phyloP scores from a whole-genome alignment of 768 basidiomycete genomes.

The Xanthoconium purpureum region DNA sequence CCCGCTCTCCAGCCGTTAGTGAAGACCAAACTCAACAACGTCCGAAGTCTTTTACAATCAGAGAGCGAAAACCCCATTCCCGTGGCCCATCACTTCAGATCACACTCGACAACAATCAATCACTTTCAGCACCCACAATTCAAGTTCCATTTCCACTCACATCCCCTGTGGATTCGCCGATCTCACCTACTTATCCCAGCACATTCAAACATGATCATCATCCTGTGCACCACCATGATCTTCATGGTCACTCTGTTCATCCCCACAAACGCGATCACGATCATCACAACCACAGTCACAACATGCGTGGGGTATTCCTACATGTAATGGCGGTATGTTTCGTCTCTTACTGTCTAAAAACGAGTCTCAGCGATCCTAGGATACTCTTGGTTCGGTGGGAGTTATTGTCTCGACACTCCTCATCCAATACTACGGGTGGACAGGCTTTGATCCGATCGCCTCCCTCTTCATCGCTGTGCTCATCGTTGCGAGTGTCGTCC shows the following conservation, averaged over 20 bases:
- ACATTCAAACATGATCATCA: slow-evolving; percentile 50
- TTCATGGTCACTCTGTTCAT: slow-evolving; percentile 46
- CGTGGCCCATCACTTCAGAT: slow-evolving; percentile 41
- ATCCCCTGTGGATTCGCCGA: slow-evolving; percentile 43
- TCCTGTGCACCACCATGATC: slow-evolving; percentile 24
- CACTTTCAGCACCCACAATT: slow-evolving; percentile 17
- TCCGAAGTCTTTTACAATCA: slow-evolving; percentile 17
- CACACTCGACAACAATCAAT: slow-evolving; percentile 22
- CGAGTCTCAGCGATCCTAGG: slow-evolving; percentile 43
- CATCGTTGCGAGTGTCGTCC: slow-evolving; percentile 93
- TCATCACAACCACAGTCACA: slow-evolving; percentile 90
- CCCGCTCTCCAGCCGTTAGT: slow-evolving; percentile 10
- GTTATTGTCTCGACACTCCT: slow-evolving; percentile 96
- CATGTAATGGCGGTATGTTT: slow-evolving; percentile 88
- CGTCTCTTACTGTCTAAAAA: background rate
- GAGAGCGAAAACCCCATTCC: slow-evolving; percentile 37
- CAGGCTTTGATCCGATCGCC: slow-evolving; percentile 97
- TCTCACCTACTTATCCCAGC: slow-evolving; percentile 62
- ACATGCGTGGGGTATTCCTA: slow-evolving; percentile 98
- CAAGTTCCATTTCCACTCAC: slow-evolving; percentile 27
- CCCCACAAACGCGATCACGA: slow-evolving; percentile 50
- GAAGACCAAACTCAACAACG: slow-evolving; percentile 5
- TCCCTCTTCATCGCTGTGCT: slow-evolving; percentile 93
- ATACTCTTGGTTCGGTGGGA: slow-evolving; percentile 94
- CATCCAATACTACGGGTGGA: slow-evolving; percentile 97